Evolutionary conservation across 2,329 filamentous ascomycete genomes (phyloP).

Genomic region (Venturia pyrina): DNA sequence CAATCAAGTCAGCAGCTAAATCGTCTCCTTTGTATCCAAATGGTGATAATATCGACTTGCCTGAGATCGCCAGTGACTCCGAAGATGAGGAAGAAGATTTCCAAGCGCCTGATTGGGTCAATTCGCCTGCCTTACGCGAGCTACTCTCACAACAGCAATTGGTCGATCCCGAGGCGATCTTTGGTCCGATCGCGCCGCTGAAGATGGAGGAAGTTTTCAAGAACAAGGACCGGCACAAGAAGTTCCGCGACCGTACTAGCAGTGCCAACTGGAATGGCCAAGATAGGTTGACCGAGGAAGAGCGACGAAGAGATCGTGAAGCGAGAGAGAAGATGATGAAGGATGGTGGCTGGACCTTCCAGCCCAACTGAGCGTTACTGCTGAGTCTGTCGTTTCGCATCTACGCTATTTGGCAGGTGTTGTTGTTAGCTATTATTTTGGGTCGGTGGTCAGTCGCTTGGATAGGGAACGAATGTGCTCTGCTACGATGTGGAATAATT

Average conservation of each 20-base stretch:
- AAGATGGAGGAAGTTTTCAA: conserved; percentile 97
- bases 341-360: conserved; percentile 77
- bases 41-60: conserved; percentile 82
- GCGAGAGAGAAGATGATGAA: conserved; percentile 68
- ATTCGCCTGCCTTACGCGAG: conserved; percentile 70
- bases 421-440: not conserved
- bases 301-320: conserved; percentile 69
- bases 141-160: conserved; percentile 74
- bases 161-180: conserved; percentile 74
- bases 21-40: conserved; percentile 80
- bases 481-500: not conserved
- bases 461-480: not conserved
- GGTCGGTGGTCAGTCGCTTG: not conserved
- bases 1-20: conserved; percentile 44
- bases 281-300: conserved; percentile 78
- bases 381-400: not conserved
- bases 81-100: conserved; percentile 63
- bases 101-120: conserved; percentile 71
- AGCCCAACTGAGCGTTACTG: not conserved
- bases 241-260: conserved; percentile 82
- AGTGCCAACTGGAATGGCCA: conserved; percentile 87
- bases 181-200: conserved; percentile 77
- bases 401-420: not conserved
- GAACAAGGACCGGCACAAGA: conserved; percentile 74
- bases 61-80: conserved; percentile 90